phyloP scores from a whole-genome alignment of 805 yeast genomes.

The Candida berthetii region DNA sequence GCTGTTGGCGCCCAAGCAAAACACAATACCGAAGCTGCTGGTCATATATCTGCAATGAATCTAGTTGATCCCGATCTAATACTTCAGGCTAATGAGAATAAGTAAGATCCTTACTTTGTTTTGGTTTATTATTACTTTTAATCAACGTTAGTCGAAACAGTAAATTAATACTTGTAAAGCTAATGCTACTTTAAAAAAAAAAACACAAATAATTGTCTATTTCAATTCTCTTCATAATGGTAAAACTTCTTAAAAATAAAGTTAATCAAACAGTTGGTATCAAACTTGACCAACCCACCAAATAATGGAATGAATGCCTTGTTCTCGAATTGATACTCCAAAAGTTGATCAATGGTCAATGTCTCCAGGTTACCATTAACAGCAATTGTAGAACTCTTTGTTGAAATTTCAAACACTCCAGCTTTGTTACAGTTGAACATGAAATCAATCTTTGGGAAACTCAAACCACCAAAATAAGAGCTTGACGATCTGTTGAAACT shows the following conservation, averaged over 20 bases:
- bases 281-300: constrained; percentile 61
- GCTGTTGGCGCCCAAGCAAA: too few relatives aligned
- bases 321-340: constrained; percentile 70
- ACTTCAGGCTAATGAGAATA: too few relatives aligned
- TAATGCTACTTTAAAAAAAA: too few relatives aligned
- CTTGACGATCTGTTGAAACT: constrained; percentile 30
- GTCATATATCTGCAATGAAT: too few relatives aligned
- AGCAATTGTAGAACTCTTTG: constrained; percentile 65
- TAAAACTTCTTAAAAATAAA: constrained; percentile 75
- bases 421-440: constrained; percentile 70
- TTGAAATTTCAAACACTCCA: constrained; percentile 70
- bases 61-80: not conserved
- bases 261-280: constrained; percentile 60
- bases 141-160: too few relatives aligned
- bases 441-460: constrained; percentile 63
- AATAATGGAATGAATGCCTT: constrained; percentile 48
- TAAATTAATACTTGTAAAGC: too few relatives aligned
- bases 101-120: too few relatives aligned
- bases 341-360: constrained; percentile 63
- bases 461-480: constrained; percentile 33
- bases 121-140: too few relatives aligned
- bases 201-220: too few relatives aligned
- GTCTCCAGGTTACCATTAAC: constrained; percentile 47
- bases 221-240: constrained; percentile 25
- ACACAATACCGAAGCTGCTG: too few relatives aligned